Evolutionary conservation across 1,284 basidiomycete genomes (phyloP).

Genomic region (Cryptococcus sp.): DNA sequence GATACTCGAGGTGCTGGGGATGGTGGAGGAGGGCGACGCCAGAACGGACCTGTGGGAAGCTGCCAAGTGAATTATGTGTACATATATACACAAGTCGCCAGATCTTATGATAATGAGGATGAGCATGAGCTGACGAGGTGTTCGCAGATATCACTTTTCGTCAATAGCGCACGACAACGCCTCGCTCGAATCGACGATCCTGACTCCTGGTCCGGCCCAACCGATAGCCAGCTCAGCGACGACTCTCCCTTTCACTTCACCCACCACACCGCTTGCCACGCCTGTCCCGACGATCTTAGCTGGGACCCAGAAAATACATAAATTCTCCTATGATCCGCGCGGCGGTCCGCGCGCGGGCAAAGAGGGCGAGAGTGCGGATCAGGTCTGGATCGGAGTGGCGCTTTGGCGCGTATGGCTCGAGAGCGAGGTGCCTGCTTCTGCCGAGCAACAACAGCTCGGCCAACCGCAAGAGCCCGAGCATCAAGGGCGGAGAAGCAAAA

Average conservation of each 20-base stretch:
- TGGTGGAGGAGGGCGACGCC: slow-evolving; percentile 61
- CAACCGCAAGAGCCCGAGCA: no score
- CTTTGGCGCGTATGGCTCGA: slow-evolving; percentile 63
- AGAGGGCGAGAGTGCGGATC: slow-evolving; percentile 58
- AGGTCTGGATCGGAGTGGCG: slow-evolving; percentile 73
- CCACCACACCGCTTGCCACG: slow-evolving; percentile 59
- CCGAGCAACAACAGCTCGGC: neutral
- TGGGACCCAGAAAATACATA: slow-evolving; percentile 71
- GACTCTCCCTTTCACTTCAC: slow-evolving; percentile 10
- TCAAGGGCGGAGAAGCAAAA: slow-evolving; percentile 59
- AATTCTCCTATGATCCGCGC: slow-evolving; percentile 61
- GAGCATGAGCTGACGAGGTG: neutral
- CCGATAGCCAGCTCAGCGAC: slow-evolving; percentile 20
- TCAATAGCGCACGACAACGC: slow-evolving; percentile 91
- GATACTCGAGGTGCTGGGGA: slow-evolving; percentile 83
- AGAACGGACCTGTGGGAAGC: slow-evolving; percentile 60
- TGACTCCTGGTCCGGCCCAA: slow-evolving; percentile 25
- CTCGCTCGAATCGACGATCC: slow-evolving; percentile 61
- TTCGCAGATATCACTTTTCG: slow-evolving; percentile 80
- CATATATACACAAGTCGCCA: slow-evolving; percentile 17
- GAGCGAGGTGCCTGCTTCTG: neutral
- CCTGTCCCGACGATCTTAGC: slow-evolving; percentile 60
- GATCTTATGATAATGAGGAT: neutral
- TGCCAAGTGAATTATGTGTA: slow-evolving; percentile 72
- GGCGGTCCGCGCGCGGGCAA: slow-evolving; percentile 51